A percentile compares a stretch with the other conserved stretches of the same genome.
Evolutionary conservation across 2,329 filamentous ascomycete genomes (phyloP).

Genomic region (Colletotrichum echinochloae): DNA sequence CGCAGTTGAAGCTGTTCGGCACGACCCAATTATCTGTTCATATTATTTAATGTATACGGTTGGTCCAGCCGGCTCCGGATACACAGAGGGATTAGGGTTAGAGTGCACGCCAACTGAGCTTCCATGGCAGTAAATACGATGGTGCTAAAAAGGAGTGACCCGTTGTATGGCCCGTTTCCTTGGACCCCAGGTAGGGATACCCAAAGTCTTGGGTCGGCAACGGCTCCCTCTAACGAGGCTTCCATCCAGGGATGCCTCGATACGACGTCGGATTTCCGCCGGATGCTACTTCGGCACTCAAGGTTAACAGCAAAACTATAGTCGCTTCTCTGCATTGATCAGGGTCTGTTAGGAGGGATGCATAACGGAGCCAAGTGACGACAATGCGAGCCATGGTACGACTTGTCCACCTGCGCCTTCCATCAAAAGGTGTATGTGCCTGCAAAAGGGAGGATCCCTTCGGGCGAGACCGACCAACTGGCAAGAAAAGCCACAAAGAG

Average conservation of each 20-base stretch:
- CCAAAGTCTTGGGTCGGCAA: constrained; percentile 24
- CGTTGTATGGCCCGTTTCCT: neutral
- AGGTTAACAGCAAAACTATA: constrained; percentile 6
- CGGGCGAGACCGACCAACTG: neutral
- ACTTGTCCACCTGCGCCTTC: neutral
- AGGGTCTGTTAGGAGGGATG: neutral
- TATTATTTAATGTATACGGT: neutral
- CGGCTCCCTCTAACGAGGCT: constrained; percentile 24
- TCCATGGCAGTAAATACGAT: neutral
- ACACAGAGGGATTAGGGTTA: neutral
- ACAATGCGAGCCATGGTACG: constrained; percentile 12
- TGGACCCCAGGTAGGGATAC: constrained; percentile 12
- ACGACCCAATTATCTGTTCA: neutral
- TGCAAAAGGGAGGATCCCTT: constrained; percentile 1
- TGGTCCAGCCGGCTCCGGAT: constrained; percentile 9
- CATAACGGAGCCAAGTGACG: constrained; percentile 19
- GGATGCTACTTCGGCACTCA: constrained; percentile 9
- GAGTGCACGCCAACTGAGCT: neutral
- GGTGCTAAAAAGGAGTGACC: neutral
- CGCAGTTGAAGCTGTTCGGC: neutral
- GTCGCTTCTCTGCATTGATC: neutral
- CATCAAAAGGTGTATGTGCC: constrained; percentile 9
- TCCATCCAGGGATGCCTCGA: constrained; percentile 18
- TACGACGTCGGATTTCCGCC: constrained; percentile 3
- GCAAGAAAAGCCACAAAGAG: neutral